These are phyloP conservation scores for Chaetomium cochliodes DNA, from an alignment of 495 filamentous ascomycete species.

Conservation along the genomic window DNA sequence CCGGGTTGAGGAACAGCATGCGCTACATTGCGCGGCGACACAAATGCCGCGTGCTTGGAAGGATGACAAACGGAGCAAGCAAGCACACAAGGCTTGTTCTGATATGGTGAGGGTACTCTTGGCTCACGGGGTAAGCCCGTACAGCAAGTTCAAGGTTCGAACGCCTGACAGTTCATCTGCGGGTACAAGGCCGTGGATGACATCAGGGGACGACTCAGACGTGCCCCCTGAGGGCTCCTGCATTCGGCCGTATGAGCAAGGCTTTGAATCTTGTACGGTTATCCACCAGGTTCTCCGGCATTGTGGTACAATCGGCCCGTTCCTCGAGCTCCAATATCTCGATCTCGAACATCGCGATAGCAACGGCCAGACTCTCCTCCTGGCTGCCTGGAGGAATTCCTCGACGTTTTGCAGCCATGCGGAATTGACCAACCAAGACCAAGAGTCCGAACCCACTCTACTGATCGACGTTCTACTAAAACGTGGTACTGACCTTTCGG, in stretches of 20 bases:
- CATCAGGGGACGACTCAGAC: background rate
- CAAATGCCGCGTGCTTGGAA: background rate
- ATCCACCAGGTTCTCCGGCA: slow-evolving; percentile 21
- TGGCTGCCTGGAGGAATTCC: slow-evolving; percentile 15
- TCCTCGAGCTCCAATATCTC: slow-evolving; percentile 20
- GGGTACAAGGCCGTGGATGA: background rate
- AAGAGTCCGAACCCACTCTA: background rate
- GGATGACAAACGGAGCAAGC: no score
- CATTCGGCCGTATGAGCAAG: background rate
- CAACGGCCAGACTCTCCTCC: slow-evolving; percentile 26
- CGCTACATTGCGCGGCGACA: slow-evolving; percentile 18
- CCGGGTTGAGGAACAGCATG: background rate
- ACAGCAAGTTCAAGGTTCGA: slow-evolving; percentile 1
- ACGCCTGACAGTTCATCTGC: background rate
- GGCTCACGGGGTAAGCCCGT: slow-evolving; percentile 28
- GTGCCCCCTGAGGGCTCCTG: no score
- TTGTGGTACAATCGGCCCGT: slow-evolving; percentile 16
- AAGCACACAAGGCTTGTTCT: background rate
- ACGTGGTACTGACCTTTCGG: slow-evolving; percentile 19
- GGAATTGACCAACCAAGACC: background rate
- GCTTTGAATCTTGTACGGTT: slow-evolving; percentile 14
- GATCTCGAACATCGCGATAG: slow-evolving; percentile 23
- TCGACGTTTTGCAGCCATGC: background rate
- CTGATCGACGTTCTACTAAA: slow-evolving; percentile 21
- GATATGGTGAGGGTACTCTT: slow-evolving; percentile 37